These are phyloP conservation scores for Gnomoniopsis sp. DNA, from an alignment of 2,329 filamentous ascomycete species.

Conservation along the genomic window DNA sequence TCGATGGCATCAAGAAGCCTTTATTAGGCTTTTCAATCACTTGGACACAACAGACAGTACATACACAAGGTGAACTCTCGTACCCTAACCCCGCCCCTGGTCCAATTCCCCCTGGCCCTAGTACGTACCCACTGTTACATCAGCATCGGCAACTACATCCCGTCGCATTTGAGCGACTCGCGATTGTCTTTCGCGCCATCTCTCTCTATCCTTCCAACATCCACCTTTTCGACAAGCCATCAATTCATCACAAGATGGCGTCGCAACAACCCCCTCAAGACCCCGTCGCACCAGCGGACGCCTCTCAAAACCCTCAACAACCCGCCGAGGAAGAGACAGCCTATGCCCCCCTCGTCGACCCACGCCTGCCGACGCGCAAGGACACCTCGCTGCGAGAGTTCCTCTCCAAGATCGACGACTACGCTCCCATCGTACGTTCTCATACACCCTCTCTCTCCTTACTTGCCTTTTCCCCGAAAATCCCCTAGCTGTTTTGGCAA, in stretches of 20 bases:
- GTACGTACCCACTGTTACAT: conserved; percentile 6
- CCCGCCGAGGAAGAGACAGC: conserved; percentile 6
- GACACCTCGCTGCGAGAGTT: conserved; percentile 92
- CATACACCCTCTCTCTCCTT: not conserved
- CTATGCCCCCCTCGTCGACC: conserved; percentile 14
- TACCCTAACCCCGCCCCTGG: not conserved
- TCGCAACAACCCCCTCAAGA: conserved; percentile 13
- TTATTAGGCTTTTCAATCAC: no score
- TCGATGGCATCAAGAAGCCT: conserved; percentile 67
- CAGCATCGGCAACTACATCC: conserved; percentile 2
- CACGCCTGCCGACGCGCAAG: conserved; percentile 73
- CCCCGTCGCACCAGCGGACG: conserved; percentile 20
- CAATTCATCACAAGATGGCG: not conserved
- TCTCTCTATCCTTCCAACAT: not conserved
- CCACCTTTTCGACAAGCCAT: conserved; percentile 1
- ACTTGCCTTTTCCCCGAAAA: not conserved
- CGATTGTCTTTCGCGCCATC: not conserved
- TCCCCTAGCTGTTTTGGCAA: no score
- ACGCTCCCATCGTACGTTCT: conserved; percentile 84
- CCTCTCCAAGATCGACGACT: conserved; percentile 94
- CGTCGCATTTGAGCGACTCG: not conserved
- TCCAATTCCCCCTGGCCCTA: no score
- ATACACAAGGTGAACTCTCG: no score
- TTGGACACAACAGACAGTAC: no score
- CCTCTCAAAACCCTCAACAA: conserved; percentile 18